phyloP scores from a whole-genome alignment of 768 basidiomycete genomes.

The Suillus clintonianus region DNA sequence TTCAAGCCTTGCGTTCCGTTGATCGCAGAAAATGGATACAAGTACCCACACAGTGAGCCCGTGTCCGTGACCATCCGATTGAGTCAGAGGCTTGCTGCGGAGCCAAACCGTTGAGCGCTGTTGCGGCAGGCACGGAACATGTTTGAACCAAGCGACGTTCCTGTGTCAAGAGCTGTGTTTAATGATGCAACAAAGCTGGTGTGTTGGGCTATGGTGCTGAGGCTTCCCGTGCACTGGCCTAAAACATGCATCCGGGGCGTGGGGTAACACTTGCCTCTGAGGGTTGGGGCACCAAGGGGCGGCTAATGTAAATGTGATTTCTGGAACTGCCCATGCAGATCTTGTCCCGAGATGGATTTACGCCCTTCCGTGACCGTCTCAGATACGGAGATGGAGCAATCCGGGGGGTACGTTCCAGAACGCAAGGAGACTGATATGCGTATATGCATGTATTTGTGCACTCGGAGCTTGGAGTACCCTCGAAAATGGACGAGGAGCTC shows the following conservation, averaged over 20 bases:
- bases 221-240: neutral
- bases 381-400: neutral
- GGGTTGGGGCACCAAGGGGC: neutral
- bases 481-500: neutral
- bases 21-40: neutral
- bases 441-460: neutral
- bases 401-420: neutral
- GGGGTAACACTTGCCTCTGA: neutral
- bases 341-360: neutral
- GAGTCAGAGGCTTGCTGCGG: neutral
- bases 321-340: neutral
- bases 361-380: slow-evolving; percentile 4
- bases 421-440: neutral
- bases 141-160: slow-evolving; percentile 1
- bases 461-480: neutral
- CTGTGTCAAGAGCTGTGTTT: slow-evolving; percentile 5
- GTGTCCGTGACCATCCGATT: neutral
- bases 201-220: neutral
- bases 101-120: neutral
- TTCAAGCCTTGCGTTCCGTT: neutral
- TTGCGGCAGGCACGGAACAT: slow-evolving; percentile 5
- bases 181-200: neutral
- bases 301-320: neutral
- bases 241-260: slow-evolving; percentile 4
- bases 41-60: neutral